Evolutionary conservation across 179 eudicot genomes (phyloP).

Genomic region (Beta lomatogona): DNA sequence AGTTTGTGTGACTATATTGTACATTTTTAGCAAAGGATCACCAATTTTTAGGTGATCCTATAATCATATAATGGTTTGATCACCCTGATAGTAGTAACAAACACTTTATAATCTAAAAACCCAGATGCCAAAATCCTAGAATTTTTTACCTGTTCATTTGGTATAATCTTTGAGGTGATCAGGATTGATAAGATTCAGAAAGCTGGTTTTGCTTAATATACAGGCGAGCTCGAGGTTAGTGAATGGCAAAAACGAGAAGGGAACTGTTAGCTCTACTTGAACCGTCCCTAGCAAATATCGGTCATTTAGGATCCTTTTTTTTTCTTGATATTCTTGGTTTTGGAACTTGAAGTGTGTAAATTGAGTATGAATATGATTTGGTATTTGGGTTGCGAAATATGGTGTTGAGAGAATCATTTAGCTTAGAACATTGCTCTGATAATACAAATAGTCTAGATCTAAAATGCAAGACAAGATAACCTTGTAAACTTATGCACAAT

Average conservation of each 20-base stretch:
- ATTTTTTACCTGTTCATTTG: background rate
- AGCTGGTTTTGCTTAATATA: constrained; percentile 29
- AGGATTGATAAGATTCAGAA: background rate
- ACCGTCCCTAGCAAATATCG: constrained; percentile 27
- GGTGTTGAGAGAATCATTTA: constrained; percentile 13
- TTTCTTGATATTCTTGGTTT: constrained; percentile 39
- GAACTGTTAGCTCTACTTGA: constrained; percentile 17
- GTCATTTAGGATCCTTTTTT: constrained; percentile 10
- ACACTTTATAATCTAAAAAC: constrained; percentile 4
- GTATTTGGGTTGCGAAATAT: constrained; percentile 30
- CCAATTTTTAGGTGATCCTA: constrained; percentile 28
- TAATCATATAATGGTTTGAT: background rate
- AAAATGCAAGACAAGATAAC: constrained; percentile 59
- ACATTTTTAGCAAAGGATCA: constrained; percentile 2
- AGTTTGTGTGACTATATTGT: constrained; percentile 12
- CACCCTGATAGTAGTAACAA: background rate
- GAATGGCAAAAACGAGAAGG: constrained; percentile 36
- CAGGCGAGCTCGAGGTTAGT: constrained; percentile 12
- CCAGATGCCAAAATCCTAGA: constrained; percentile 4
- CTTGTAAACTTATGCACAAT: constrained; percentile 56
- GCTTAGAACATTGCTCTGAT: constrained; percentile 8
- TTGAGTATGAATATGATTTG: constrained; percentile 44
- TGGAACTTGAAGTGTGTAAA: constrained; percentile 44
- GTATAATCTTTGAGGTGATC: background rate
- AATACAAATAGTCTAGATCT: constrained; percentile 31